Conservation (phyloP, 1,284 basidiomycete species). For the Boletus sp. region DNA sequence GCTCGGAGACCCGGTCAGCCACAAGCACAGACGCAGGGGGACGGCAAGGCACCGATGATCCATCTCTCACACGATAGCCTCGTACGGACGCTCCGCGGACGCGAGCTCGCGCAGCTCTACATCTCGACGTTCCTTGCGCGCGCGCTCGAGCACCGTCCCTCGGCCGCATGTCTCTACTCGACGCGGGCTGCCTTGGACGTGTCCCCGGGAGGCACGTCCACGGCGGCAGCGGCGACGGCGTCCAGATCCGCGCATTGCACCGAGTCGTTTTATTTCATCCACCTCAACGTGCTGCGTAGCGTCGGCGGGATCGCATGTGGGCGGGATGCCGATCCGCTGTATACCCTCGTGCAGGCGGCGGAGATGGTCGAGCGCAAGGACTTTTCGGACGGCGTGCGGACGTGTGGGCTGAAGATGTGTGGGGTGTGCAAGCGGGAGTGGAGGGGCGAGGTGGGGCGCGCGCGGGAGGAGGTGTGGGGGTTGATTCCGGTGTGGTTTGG, state of each 20-base stretch:
- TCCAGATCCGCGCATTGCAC: slow-evolving; percentile 39
- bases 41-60: slow-evolving; percentile 10
- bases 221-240: not conserved
- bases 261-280: slow-evolving; percentile 71
- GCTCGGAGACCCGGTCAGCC: not conserved
- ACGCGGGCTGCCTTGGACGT: slow-evolving; percentile 11
- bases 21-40: not conserved
- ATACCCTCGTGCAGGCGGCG: slow-evolving; percentile 58
- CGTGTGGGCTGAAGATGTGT: slow-evolving; percentile 59
- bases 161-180: slow-evolving; percentile 45
- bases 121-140: slow-evolving; percentile 57
- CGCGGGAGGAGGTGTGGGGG: slow-evolving; percentile 62
- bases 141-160: slow-evolving; percentile 51
- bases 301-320: slow-evolving; percentile 67
- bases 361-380: slow-evolving; percentile 69
- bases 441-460: slow-evolving; percentile 43
- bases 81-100: slow-evolving; percentile 50
- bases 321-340: slow-evolving; percentile 68
- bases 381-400: slow-evolving; percentile 57
- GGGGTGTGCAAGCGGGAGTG: slow-evolving; percentile 60
- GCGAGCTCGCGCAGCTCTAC: slow-evolving; percentile 59
- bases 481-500: slow-evolving; percentile 65
- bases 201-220: not conserved
- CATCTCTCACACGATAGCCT: slow-evolving; percentile 47
- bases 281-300: slow-evolving; percentile 63